A percentile compares a stretch with the other conserved stretches of the same genome.
Conservation (phyloP, 2,329 filamentous ascomycete genomes). For the Mycosphaerella sp. region DNA sequence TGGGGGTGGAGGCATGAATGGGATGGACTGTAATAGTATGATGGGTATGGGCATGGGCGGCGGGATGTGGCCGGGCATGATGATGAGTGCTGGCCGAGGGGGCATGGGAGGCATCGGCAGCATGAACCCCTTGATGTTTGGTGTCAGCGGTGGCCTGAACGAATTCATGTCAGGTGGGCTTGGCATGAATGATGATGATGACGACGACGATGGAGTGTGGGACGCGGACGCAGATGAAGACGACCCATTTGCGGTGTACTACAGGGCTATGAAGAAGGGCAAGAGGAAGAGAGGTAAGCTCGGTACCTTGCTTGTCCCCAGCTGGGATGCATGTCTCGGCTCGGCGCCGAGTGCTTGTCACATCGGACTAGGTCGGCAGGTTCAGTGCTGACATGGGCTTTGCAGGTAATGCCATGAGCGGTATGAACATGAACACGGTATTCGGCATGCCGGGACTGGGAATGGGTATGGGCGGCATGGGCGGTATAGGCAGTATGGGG, state of each 20-base stretch:
- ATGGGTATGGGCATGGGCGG: not conserved
- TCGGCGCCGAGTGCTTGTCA: not conserved
- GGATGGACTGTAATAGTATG: not conserved
- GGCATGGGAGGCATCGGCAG: not conserved
- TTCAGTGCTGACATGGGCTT: not conserved
- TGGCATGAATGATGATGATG: constrained; percentile 5
- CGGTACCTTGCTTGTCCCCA: not conserved
- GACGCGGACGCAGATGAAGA: constrained; percentile 10
- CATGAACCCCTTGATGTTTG: not conserved
- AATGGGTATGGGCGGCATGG: constrained; percentile 40
- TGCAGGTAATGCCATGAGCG: not conserved
- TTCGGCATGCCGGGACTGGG: not conserved
- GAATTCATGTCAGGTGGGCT: not conserved
- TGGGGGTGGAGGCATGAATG: constrained; percentile 1
- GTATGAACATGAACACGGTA: not conserved
- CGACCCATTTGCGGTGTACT: not conserved
- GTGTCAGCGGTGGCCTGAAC: not conserved
- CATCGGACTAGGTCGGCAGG: not conserved
- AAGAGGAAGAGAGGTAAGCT: constrained; percentile 4
- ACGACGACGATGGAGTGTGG: constrained; percentile 12
- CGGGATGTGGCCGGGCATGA: not conserved
- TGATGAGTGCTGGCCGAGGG: not conserved
- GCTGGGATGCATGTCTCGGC: not conserved
- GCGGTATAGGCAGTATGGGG: constrained; percentile 30
- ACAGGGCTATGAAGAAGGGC: not conserved